Conservation (phyloP, 2,329 filamentous ascomycete species). For the Colletotrichum scovillei region DNA sequence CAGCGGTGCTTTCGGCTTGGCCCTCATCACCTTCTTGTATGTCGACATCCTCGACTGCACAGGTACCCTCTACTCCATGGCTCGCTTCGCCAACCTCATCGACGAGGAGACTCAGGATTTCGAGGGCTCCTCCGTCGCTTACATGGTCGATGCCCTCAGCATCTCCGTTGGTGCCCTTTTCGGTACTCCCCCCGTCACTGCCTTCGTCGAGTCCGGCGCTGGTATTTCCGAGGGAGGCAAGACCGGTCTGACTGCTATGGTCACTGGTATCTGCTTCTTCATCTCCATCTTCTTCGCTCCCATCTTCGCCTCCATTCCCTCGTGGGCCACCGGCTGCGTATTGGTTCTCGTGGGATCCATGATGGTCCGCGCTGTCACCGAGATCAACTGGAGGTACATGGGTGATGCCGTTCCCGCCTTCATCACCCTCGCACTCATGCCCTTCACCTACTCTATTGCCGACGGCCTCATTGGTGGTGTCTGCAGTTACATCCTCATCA, state of each 20-base stretch:
- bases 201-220: conserved; percentile 89
- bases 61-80: conserved; percentile 91
- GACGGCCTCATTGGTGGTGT: conserved; percentile 88
- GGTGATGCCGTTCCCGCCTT: conserved; percentile 89
- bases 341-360: conserved; percentile 88
- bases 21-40: conserved; percentile 89
- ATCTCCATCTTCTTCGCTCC: conserved; percentile 90
- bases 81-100: conserved; percentile 82
- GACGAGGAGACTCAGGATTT: conserved; percentile 89
- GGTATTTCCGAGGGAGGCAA: conserved; percentile 89
- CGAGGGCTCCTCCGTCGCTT: conserved; percentile 85
- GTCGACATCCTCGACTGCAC: conserved; percentile 91
- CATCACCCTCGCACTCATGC: conserved; percentile 86
- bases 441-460: conserved; percentile 89
- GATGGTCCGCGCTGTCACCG: conserved; percentile 81
- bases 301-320: conserved; percentile 89
- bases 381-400: conserved; percentile 91
- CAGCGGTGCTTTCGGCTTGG: conserved; percentile 82
- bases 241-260: conserved; percentile 85
- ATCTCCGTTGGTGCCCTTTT: conserved; percentile 85
- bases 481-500: conserved; percentile 80
- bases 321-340: conserved; percentile 91
- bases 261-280: conserved; percentile 85
- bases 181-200: conserved; percentile 84
- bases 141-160: conserved; percentile 81